These are phyloP conservation scores for Blastobotrys peoriensis DNA, from an alignment of 805 yeast genomes.

Conservation along the genomic window DNA sequence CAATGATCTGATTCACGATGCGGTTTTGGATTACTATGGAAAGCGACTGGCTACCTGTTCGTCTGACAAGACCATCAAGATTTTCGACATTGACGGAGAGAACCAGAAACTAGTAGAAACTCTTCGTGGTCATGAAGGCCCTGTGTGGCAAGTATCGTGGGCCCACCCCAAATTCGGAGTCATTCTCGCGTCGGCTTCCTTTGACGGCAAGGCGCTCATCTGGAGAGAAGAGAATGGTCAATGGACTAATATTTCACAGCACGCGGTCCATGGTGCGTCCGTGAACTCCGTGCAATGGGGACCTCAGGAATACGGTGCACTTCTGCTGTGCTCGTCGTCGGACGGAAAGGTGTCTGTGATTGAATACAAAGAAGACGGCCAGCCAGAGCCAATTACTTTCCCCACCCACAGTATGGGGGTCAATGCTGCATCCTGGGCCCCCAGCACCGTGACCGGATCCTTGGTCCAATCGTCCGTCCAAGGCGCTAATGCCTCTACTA, in stretches of 20 bases:
- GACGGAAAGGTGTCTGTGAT: constrained; percentile 90
- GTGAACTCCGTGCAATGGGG: constrained; percentile 96
- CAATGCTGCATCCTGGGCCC: constrained; percentile 83
- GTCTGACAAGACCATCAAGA: constrained; percentile 91
- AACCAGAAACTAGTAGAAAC: constrained; percentile 78
- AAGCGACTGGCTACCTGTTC: constrained; percentile 94
- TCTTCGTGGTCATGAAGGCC: constrained; percentile 90
- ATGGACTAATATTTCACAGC: constrained; percentile 86
- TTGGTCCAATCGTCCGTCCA: constrained; percentile 22
- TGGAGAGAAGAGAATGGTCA: constrained; percentile 91
- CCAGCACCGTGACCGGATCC: constrained; percentile 24
- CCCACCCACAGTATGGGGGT: constrained; percentile 91
- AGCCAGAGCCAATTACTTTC: constrained; percentile 45
- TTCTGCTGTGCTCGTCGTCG: constrained; percentile 81
- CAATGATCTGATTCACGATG: constrained; percentile 91
- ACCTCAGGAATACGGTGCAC: constrained; percentile 94
- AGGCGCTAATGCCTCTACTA: constrained; percentile 13
- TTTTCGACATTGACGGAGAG: constrained; percentile 86
- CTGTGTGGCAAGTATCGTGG: constrained; percentile 99
- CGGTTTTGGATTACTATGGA: constrained; percentile 95
- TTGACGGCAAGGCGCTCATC: constrained; percentile 87
- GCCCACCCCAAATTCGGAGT: constrained; percentile 98
- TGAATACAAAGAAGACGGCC: constrained; percentile 87
- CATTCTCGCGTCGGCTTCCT: constrained; percentile 88
- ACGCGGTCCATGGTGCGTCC: constrained; percentile 84